Evolutionary conservation across 2,329 filamentous ascomycete species (phyloP), one percentile per base, ranked within the genome.

Genomic region (Ambrosiella cleistominuta): DNA sequence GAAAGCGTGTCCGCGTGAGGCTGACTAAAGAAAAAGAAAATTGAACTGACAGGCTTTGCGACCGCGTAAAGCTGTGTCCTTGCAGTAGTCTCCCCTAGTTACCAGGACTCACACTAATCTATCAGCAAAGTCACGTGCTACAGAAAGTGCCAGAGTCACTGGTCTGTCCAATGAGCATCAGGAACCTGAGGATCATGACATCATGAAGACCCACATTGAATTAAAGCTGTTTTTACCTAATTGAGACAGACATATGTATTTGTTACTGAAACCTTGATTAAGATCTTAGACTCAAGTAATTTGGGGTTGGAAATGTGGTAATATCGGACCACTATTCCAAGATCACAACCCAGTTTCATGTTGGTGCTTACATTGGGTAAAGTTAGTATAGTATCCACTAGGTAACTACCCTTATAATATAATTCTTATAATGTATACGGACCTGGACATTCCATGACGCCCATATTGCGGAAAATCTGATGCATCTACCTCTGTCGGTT

Each of bases 91-190:
- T 13, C 17, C 45, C 35, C 27, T 54, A 38, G 40, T 55, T 56
- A 6, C 7, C 11, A 38, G 45, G 56, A 53, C 56, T 49, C 56
- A 57, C 56, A 42, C 11, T 12, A 42, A 55, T 12, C 52, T 17
- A 53, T 15, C 1, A 57, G 11, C 47, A 47, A 57, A 53, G 56
- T 57, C 56, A 57, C 56, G 56, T 57, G 56, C n/a, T 36, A 27
- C 38, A 42, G 56, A 53, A 57, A 3, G 35, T 53, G 49, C 13
- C 38, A 54, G 56, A 57, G 35, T 42, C 13, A 17, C 12, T 37
- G 9, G 36, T 42, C 12, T 17, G 49, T 38, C 56, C 36, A 57
- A 52, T 57, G 35, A 57, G 17, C 27, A 19, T n/a, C 7, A 27
- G n/a, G 27, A 15, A 40, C 15, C 35, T 9, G 35, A 44, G 15